These are phyloP conservation scores for Penicillium desertorum DNA, from an alignment of 495 filamentous ascomycete genomes.

Conservation along the genomic window DNA sequence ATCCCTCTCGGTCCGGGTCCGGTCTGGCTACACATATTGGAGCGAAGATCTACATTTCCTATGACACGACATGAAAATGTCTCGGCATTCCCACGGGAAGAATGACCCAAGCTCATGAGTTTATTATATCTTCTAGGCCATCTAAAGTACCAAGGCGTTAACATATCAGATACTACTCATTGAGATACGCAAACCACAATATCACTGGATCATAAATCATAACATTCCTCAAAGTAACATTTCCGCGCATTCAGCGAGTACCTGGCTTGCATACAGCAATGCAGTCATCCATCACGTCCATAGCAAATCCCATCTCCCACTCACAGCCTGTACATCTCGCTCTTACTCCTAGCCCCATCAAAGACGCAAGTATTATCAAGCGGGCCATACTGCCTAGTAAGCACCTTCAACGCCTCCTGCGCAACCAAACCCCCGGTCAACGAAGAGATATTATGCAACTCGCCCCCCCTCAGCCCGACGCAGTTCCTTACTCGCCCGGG, in stretches of 20 bases:
- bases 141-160: not conserved
- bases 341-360: slow-evolving; percentile 81
- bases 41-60: not conserved
- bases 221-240: not conserved
- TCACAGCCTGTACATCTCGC: slow-evolving; percentile 58
- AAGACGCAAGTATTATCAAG: slow-evolving; percentile 92
- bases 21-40: not conserved
- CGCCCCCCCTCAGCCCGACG: slow-evolving; percentile 74
- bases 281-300: not conserved
- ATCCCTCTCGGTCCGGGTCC: not conserved
- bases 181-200: not conserved
- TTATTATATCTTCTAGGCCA: not conserved
- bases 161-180: not conserved
- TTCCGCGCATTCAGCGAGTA: not conserved
- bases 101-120: not conserved
- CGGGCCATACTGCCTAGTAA: slow-evolving; percentile 95
- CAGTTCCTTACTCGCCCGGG: slow-evolving; percentile 61
- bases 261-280: not conserved
- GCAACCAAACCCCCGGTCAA: slow-evolving; percentile 88
- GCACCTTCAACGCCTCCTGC: slow-evolving; percentile 93
- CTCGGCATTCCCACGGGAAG: not conserved
- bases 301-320: not conserved
- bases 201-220: slow-evolving; percentile 6
- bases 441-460: slow-evolving; percentile 93
- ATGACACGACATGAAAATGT: not conserved